Percentiles rank a stretch among this genome's conserved stretches.
Evolutionary conservation across 2,329 filamentous ascomycete species (phyloP).

Genomic region (Hymenoscyphus linearis): DNA sequence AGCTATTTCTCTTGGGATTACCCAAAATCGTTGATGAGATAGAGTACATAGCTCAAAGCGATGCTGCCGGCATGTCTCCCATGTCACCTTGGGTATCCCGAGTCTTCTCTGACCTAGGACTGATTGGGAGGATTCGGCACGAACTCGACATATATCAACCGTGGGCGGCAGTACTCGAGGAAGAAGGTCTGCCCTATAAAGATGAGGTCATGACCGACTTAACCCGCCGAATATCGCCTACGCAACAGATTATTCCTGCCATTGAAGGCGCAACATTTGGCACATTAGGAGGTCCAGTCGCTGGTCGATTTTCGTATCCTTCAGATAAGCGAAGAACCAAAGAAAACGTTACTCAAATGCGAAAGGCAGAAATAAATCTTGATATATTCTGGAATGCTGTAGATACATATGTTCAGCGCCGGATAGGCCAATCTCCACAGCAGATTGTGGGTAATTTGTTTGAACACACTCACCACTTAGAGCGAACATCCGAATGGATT

Average conservation of each 20-base stretch:
- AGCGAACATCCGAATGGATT: slow-evolving; percentile 45
- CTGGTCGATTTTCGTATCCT: slow-evolving; percentile 37
- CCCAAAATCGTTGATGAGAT: slow-evolving; percentile 19
- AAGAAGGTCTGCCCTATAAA: background rate
- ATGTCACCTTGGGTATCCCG: slow-evolving; percentile 17
- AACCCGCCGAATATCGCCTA: background rate
- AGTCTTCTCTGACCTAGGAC: slow-evolving; percentile 13
- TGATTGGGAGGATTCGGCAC: slow-evolving; percentile 14
- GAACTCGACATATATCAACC: slow-evolving; percentile 21
- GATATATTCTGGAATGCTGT: slow-evolving; percentile 42
- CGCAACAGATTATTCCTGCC: no score
- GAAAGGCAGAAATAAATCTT: slow-evolving; percentile 42
- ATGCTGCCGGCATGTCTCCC: slow-evolving; percentile 14
- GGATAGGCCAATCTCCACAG: slow-evolving; percentile 15
- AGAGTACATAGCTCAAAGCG: slow-evolving; percentile 12
- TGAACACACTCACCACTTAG: slow-evolving; percentile 34
- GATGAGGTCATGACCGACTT: background rate
- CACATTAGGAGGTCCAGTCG: slow-evolving; percentile 11
- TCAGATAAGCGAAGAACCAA: slow-evolving; percentile 41
- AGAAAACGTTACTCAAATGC: slow-evolving; percentile 40
- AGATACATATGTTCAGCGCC: slow-evolving; percentile 24
- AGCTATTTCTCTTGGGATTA: slow-evolving; percentile 8
- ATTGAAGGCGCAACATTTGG: background rate
- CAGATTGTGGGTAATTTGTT: slow-evolving; percentile 21
- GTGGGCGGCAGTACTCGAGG: slow-evolving; percentile 17